Evolutionary conservation across 1,284 basidiomycete genomes (phyloP), one percentile per base, ranked within the genome.

Genomic region (Chalciporus piperatoides): DNA sequence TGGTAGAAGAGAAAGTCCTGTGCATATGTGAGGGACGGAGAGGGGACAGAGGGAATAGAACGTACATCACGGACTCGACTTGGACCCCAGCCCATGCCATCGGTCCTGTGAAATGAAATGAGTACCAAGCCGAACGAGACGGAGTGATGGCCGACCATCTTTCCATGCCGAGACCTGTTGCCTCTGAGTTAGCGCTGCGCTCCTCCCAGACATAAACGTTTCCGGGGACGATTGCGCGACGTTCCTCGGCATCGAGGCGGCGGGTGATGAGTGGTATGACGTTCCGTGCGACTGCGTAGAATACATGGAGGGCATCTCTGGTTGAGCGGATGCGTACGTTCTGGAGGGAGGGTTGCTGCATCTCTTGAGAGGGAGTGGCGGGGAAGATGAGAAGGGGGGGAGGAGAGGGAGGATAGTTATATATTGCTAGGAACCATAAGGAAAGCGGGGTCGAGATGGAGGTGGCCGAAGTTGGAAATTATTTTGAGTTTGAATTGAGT

Each of bases 151-250:
- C 75, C 53, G 59, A 87, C 87, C 86, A 88, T 60, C 87, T 74
- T 61, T 90, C 87, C 82, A 90, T 90, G 46, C 86, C 84, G 45
- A 89, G 76, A 11, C 86, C 86, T 12, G 84, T 84, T 24, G 83
- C 81, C 59, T 90, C 87, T 12, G 82, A 81, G 60, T 83, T 87
- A 15, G 84, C 81, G 43, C 83, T 82, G 59, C 84, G 82, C 59
- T 90, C 88, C 64, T 90, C 88, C 88, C 88, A 91, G 53, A 91
- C 85, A 58, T 89, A 91, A 24, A 90, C 84, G 57, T 88, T 86
- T 36, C 88, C 88, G 3, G 86, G 73, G 19, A 73, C 58, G 57
- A 84, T 83, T 35, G 78, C 75, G 43, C 79, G 71, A 30, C 82
- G 74, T 58, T 83, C 87, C 60, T 90, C 88, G 46, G 84, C 84